phyloP scores from a whole-genome alignment of 2,329 filamentous ascomycete genomes.

The Talaromyces islandicus region DNA sequence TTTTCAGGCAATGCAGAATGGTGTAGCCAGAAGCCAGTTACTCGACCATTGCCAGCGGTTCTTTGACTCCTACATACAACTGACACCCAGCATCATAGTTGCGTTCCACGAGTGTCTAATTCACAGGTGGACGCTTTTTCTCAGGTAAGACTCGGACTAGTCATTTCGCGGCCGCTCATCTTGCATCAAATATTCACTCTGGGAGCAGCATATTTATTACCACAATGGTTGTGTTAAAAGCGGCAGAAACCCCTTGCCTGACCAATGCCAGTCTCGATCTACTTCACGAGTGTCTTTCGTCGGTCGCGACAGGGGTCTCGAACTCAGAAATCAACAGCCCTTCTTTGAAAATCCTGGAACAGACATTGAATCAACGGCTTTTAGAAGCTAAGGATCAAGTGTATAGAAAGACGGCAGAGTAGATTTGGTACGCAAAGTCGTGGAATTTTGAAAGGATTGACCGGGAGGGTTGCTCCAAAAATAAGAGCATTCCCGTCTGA shows the following conservation, averaged over 20 bases:
- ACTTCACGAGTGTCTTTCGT: conserved; percentile 2
- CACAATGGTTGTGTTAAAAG: neutral
- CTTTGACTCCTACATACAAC: conserved; percentile 14
- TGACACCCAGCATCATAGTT: conserved; percentile 12
- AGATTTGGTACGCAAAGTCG: neutral
- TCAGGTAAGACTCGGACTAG: conserved; percentile 2
- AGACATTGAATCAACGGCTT: neutral
- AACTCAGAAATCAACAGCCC: neutral
- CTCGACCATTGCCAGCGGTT: conserved; percentile 14
- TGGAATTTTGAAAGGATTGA: neutral
- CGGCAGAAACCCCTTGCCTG: neutral
- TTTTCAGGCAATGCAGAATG: conserved; percentile 16
- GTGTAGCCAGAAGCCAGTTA: conserved; percentile 2
- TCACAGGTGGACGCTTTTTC: conserved; percentile 10
- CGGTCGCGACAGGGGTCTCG: neutral
- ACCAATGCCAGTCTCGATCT: neutral
- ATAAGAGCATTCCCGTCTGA: too few species aligned
- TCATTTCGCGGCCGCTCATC: neutral
- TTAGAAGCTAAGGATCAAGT: neutral
- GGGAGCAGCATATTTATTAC: neutral
- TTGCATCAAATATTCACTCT: neutral
- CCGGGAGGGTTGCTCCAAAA: too few species aligned
- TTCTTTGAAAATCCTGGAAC: neutral
- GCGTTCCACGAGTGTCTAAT: conserved; percentile 12
- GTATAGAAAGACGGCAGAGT: neutral